Evolutionary conservation across 306 rosid genomes (phyloP).

Genomic region (Oemleria cerasiformis): DNA sequence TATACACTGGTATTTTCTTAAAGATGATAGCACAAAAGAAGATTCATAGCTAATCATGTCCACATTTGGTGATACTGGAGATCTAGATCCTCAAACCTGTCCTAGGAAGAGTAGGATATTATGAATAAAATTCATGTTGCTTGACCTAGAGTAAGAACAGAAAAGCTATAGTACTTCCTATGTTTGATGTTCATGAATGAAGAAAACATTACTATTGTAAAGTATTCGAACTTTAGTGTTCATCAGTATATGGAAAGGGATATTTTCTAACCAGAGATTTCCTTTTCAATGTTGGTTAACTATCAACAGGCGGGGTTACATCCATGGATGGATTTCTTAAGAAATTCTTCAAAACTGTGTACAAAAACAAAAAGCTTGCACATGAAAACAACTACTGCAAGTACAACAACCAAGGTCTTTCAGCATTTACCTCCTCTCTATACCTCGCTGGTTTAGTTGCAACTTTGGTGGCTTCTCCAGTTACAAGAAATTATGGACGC

Average conservation of each 20-base stretch:
- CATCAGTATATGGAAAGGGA: background rate
- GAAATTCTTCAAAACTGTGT: constrained; percentile 67
- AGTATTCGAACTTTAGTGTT: background rate
- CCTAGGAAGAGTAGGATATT: no score
- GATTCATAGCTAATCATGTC: no score
- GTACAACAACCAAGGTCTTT: constrained; percentile 74
- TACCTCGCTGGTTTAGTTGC: constrained; percentile 88
- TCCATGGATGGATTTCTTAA: constrained; percentile 83
- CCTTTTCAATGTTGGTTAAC: background rate
- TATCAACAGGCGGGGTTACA: constrained; percentile 77
- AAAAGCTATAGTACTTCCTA: no score
- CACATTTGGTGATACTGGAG: no score
- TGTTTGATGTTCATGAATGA: background rate
- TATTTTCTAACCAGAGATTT: background rate
- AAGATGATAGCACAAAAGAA: no score
- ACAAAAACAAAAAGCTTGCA: constrained; percentile 52
- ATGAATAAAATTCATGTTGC: no score
- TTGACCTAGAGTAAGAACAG: no score
- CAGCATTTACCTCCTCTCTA: constrained; percentile 87
- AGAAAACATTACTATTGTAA: background rate
- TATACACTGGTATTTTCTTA: no score
- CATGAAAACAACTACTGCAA: constrained; percentile 91
- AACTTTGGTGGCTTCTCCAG: constrained; percentile 68
- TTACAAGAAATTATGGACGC: constrained; percentile 73
- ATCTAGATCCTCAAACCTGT: no score